Conservation (phyloP, 257 asterid genomes). For the Solanum paucissectum region DNA sequence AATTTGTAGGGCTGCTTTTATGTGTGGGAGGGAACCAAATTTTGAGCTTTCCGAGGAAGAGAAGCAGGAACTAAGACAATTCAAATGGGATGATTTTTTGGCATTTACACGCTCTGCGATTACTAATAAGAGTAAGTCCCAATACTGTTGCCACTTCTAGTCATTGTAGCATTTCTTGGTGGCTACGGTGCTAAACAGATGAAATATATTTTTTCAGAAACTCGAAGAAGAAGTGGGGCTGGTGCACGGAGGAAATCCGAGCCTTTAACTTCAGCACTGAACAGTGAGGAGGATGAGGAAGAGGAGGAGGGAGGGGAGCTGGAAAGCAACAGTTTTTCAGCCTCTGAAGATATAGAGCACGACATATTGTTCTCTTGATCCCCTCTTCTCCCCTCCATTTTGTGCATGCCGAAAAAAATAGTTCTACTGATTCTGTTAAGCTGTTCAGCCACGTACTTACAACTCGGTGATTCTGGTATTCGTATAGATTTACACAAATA, state of each 20-base stretch:
- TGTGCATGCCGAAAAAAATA: neutral
- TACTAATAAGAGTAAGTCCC: slow-evolving; percentile 53
- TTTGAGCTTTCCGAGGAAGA: slow-evolving; percentile 79
- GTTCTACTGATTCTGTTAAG: neutral
- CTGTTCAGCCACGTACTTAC: neutral
- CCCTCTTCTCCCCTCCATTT: neutral
- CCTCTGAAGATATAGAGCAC: slow-evolving; percentile 42
- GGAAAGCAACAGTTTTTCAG: slow-evolving; percentile 27
- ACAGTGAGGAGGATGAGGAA: slow-evolving; percentile 39
- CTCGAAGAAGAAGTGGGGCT: slow-evolving; percentile 38
- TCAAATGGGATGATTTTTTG: slow-evolving; percentile 76
- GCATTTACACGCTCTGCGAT: slow-evolving; percentile 77
- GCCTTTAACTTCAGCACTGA: slow-evolving; percentile 1
- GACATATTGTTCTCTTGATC: slow-evolving; percentile 30
- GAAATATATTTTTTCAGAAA: slow-evolving; percentile 25
- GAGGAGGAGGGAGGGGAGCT: slow-evolving; percentile 23
- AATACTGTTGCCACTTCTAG: neutral
- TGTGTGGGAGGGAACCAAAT: slow-evolving; percentile 98
- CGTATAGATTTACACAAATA: neutral
- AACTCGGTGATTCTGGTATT: neutral
- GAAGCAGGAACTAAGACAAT: slow-evolving; percentile 59
- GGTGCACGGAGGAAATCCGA: slow-evolving; percentile 29
- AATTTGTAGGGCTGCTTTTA: slow-evolving; percentile 78
- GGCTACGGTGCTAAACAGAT: neutral
- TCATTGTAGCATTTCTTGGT: neutral